phyloP scores from a whole-genome alignment of 2,329 filamentous ascomycete genomes.

The Sarocladium strictum region DNA sequence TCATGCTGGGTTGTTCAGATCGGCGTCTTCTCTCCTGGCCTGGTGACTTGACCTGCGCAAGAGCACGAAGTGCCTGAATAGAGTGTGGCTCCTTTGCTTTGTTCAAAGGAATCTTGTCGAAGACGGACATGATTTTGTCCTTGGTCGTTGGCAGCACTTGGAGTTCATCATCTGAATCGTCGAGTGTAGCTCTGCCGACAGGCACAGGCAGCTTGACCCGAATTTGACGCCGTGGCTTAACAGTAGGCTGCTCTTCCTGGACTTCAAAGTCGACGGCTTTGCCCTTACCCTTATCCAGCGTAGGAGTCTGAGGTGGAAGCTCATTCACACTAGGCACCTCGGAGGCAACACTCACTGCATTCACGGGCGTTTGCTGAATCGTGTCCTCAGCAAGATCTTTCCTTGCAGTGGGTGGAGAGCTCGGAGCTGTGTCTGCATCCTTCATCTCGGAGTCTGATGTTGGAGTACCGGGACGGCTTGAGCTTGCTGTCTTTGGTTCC shows the following conservation, averaged over 20 bases:
- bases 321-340: constrained; percentile 34
- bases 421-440: constrained; percentile 61
- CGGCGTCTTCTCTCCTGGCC: constrained; percentile 42
- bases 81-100: constrained; percentile 58
- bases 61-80: constrained; percentile 61
- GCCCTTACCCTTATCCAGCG: constrained; percentile 54
- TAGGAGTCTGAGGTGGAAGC: constrained; percentile 23
- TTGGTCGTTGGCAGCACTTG: constrained; percentile 51
- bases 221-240: constrained; percentile 38
- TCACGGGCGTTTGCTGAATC: constrained; percentile 10
- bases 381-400: constrained; percentile 18
- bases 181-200: constrained; percentile 31
- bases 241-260: constrained; percentile 17
- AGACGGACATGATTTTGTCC: constrained; percentile 54
- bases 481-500: constrained; percentile 40
- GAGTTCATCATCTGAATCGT: constrained; percentile 52
- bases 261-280: constrained; percentile 34
- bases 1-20: constrained; percentile 53
- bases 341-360: constrained; percentile 16
- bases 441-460: constrained; percentile 47
- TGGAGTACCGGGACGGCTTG: constrained; percentile 48
- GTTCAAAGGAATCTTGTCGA: constrained; percentile 61
- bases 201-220: constrained; percentile 42
- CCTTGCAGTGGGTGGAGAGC: constrained; percentile 50
- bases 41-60: constrained; percentile 66